Evolutionary conservation across 1,139 yeast genomes (phyloP).

Genomic region (Nakaseomyces bracarensis): DNA sequence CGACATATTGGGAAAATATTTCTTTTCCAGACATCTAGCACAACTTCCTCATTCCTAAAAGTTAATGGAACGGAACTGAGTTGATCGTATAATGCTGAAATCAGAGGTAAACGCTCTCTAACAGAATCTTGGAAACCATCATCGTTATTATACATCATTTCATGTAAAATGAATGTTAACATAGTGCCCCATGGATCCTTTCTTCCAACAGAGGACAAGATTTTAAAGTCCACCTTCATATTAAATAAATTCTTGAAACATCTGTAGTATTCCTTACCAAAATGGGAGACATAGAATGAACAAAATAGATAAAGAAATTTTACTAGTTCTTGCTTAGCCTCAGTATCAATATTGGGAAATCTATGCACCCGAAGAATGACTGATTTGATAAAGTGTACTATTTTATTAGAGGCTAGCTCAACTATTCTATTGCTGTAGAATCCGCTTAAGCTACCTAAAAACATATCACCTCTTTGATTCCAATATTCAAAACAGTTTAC

Average conservation of each 20-base stretch:
- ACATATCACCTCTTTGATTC: slow-evolving; percentile 11
- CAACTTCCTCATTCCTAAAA: slow-evolving; percentile 1
- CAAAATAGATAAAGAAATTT: slow-evolving; percentile 20
- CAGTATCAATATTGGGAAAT: slow-evolving; percentile 11
- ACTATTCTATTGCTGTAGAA: slow-evolving; percentile 27
- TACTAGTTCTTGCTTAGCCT: slow-evolving; percentile 17
- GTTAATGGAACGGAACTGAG: slow-evolving; percentile 3
- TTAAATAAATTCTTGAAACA: slow-evolving; percentile 27
- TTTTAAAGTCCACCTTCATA: slow-evolving; percentile 25
- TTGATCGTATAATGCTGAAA: slow-evolving; percentile 11
- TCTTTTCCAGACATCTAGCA: slow-evolving; percentile 3
- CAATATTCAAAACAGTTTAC: slow-evolving; percentile 20
- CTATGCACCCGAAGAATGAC: slow-evolving; percentile 21
- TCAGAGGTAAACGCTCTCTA: slow-evolving; percentile 9
- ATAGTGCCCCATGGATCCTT: slow-evolving; percentile 25
- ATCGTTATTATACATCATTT: slow-evolving; percentile 12
- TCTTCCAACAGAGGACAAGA: slow-evolving; percentile 18
- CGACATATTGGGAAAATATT: slow-evolving; percentile 2
- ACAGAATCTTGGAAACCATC: neutral
- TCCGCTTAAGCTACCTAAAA: slow-evolving; percentile 16
- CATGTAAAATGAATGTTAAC: slow-evolving; percentile 19
- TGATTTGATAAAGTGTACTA: slow-evolving; percentile 23
- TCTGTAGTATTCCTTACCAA: slow-evolving; percentile 26
- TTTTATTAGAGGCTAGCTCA: slow-evolving; percentile 22
- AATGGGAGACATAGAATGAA: slow-evolving; percentile 27